Conservation (phyloP, 176 grass and related monocot genomes). For the Guadua angustifolia region DNA sequence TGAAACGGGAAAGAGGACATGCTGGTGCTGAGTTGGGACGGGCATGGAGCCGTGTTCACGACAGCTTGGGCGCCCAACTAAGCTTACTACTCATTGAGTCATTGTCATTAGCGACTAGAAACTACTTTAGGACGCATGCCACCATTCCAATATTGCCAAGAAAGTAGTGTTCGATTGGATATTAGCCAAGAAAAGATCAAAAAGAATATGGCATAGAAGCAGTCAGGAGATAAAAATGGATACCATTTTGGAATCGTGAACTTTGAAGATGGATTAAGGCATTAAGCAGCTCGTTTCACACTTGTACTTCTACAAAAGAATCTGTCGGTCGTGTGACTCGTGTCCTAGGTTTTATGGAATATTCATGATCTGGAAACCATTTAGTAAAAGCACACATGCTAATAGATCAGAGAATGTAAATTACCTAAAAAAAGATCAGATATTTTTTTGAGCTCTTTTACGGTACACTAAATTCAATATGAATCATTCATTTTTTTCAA, state of each 20-base stretch:
- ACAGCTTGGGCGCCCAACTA: no score
- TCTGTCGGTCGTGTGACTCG: no score
- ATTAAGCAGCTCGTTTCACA: not conserved
- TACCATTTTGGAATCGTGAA: not conserved
- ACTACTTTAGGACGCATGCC: constrained; percentile 29
- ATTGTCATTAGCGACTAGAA: not conserved
- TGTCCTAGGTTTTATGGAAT: no score
- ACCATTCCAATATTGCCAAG: not conserved
- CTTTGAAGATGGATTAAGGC: not conserved
- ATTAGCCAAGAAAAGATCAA: constrained; percentile 29
- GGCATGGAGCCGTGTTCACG: constrained; percentile 78
- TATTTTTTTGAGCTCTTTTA: no score
- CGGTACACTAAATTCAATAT: no score
- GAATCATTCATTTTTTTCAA: no score
- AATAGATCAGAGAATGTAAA: no score
- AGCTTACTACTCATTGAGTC: no score
- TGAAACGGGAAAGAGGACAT: constrained; percentile 89
- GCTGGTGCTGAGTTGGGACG: constrained; percentile 92
- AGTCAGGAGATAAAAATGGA: not conserved
- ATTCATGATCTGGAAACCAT: no score
- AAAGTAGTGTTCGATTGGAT: constrained; percentile 25
- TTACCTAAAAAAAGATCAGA: no score
- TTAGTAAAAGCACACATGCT: no score
- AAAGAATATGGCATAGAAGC: constrained; percentile 21
- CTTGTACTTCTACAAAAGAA: not conserved